phyloP scores from a whole-genome alignment of 208 protist species.

The Novymonas esmeraldas region DNA sequence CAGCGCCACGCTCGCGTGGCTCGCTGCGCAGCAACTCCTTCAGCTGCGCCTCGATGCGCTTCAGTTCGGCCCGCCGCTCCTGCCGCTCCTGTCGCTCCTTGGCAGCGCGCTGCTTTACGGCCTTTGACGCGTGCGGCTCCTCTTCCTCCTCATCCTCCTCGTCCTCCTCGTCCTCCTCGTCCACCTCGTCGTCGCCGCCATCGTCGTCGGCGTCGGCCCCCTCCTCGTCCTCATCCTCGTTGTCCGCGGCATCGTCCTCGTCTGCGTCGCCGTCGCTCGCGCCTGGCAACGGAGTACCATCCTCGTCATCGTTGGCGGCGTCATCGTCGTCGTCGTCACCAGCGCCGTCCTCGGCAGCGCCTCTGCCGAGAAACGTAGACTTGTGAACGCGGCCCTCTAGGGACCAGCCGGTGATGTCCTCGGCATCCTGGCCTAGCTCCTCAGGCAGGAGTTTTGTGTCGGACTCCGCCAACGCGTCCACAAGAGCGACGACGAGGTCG shows the following conservation, averaged over 20 bases:
- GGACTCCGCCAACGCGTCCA: slow-evolving; percentile 52
- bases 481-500: slow-evolving; percentile 25
- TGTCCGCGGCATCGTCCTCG: slow-evolving; percentile 7
- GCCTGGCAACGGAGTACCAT: too few species aligned
- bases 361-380: slow-evolving; percentile 7
- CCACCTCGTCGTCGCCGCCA: slow-evolving; percentile 11
- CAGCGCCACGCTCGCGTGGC: neutral
- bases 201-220: slow-evolving; percentile 19
- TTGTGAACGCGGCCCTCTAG: slow-evolving; percentile 17
- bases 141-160: slow-evolving; percentile 16
- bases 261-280: slow-evolving; percentile 1
- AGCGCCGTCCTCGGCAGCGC: slow-evolving; percentile 7
- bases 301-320: slow-evolving; percentile 5
- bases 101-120: neutral
- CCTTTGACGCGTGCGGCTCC: neutral
- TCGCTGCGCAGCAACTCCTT: slow-evolving; percentile 11
- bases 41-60: slow-evolving; percentile 11
- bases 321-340: slow-evolving; percentile 19
- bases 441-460: slow-evolving; percentile 64
- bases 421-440: slow-evolving; percentile 37
- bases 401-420: slow-evolving; percentile 15
- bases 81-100: slow-evolving; percentile 7
- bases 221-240: slow-evolving; percentile 37
- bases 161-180: slow-evolving; percentile 20
- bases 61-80: slow-evolving; percentile 7